These are phyloP conservation scores for Zea mays DNA, from an alignment of 176 grass and related monocot species.

Conservation along the genomic window Zm-B73-REFERENCE-NAM-5.0 NC_050104.1:33194001-33194500, in stretches of 20 bases:
- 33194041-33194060: slow-evolving; percentile 82
- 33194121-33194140: background rate
- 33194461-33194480: no score
- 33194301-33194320: no score
- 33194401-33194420: no score
- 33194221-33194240: background rate
- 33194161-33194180: background rate
- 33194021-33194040: slow-evolving; percentile 77
- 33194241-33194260: background rate
- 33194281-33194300: no score
- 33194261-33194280: no score
- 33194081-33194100: slow-evolving; percentile 21
- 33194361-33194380: no score
- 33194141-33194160: slow-evolving; percentile 19
- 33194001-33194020: slow-evolving; percentile 76
- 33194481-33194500: no score
- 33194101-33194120: slow-evolving; percentile 7
- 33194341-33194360: no score
- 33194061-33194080: slow-evolving; percentile 21
- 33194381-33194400: no score
- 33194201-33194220: background rate
- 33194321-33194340: no score
- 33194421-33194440: no score
- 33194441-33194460: no score
- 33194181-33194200: background rate